Conservation (phyloP, 1,284 basidiomycete genomes). For the Apiotrichum akiyoshidainum region DNA sequence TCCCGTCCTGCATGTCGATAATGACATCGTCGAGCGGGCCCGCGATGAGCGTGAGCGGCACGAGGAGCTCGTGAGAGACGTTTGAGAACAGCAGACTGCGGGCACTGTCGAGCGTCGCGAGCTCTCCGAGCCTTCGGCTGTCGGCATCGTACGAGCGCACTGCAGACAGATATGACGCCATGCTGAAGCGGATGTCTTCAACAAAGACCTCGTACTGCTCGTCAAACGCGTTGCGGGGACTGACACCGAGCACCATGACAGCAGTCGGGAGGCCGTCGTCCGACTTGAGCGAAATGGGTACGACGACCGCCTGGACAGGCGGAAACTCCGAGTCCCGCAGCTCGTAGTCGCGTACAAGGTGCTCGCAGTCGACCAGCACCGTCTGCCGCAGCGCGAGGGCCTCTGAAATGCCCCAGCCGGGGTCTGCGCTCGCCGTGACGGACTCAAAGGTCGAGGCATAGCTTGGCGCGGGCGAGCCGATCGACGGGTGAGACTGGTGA, state of each 20-base stretch:
- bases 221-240: constrained; percentile 44
- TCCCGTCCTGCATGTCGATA: constrained; percentile 27
- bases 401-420: constrained; percentile 41
- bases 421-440: not conserved
- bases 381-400: constrained; percentile 30
- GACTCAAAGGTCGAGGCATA: not conserved
- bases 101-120: constrained; percentile 50
- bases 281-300: constrained; percentile 46
- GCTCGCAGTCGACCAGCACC: constrained; percentile 42
- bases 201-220: constrained; percentile 47
- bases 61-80: constrained; percentile 49
- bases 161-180: not conserved
- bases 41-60: constrained; percentile 49
- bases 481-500: not conserved
- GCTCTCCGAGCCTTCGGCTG: constrained; percentile 45
- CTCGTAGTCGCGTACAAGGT: constrained; percentile 39
- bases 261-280: constrained; percentile 28
- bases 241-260: constrained; percentile 50
- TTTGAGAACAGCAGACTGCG: constrained; percentile 47
- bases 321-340: constrained; percentile 47
- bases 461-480: not conserved
- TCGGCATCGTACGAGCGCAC: constrained; percentile 19
- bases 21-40: constrained; percentile 42
- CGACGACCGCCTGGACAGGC: constrained; percentile 46
- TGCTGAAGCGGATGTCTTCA: constrained; percentile 20